Evolutionary conservation across 2,329 filamentous ascomycete species (phyloP).

Genomic region (Pyrenophora tritici-repentis): DNA sequence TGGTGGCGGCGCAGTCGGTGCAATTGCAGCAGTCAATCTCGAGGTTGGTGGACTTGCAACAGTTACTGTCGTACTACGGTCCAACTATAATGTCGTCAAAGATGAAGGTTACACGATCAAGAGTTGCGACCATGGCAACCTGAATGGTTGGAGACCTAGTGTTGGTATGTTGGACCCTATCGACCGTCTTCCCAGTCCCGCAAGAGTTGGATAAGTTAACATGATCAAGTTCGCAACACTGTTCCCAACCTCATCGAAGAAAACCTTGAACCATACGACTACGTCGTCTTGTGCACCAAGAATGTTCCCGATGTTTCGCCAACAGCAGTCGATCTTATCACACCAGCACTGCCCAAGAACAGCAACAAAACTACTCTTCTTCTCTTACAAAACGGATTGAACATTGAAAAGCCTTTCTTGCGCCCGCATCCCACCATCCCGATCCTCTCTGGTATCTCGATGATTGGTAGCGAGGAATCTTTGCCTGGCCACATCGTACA

Average conservation of each 20-base stretch:
- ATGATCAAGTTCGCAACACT: slow-evolving; percentile 51
- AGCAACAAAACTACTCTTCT: slow-evolving; percentile 58
- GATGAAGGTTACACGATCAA: slow-evolving; percentile 59
- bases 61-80: slow-evolving; percentile 62
- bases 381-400: slow-evolving; percentile 67
- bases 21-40: slow-evolving; percentile 61
- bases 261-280: slow-evolving; percentile 55
- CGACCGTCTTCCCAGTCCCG: background rate
- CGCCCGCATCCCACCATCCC: slow-evolving; percentile 57
- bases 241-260: slow-evolving; percentile 54
- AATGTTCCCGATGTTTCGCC: slow-evolving; percentile 62
- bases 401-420: slow-evolving; percentile 63
- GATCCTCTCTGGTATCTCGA: slow-evolving; percentile 59
- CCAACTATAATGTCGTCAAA: slow-evolving; percentile 58
- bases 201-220: background rate
- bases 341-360: slow-evolving; percentile 56
- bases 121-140: slow-evolving; percentile 60
- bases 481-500: slow-evolving; percentile 57
- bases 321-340: slow-evolving; percentile 55
- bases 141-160: slow-evolving; percentile 57
- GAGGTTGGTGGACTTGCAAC: slow-evolving; percentile 56
- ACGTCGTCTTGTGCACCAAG: slow-evolving; percentile 63
- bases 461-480: slow-evolving; percentile 59
- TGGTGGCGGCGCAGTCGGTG: slow-evolving; percentile 62
- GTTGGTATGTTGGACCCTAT: slow-evolving; percentile 36